phyloP scores from a whole-genome alignment of 495 filamentous ascomycete genomes.

The Aspergillus mulundensis region DNA sequence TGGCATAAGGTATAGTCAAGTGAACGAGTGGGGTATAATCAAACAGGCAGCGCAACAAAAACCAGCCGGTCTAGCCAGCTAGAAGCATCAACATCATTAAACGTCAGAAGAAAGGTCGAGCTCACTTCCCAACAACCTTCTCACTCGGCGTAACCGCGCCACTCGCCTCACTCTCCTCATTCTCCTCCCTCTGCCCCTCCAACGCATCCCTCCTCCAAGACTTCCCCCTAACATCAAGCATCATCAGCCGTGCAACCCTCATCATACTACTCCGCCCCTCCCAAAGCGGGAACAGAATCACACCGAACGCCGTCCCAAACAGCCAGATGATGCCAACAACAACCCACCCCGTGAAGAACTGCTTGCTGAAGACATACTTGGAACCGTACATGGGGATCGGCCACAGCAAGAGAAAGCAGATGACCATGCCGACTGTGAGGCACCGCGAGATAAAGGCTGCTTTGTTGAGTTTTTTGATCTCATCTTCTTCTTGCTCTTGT shows the following conservation, averaged over 20 bases:
- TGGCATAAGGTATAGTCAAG: not conserved
- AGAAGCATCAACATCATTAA: not conserved
- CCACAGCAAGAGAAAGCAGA: slow-evolving; percentile 81
- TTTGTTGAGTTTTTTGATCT: slow-evolving; percentile 63
- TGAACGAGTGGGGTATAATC: slow-evolving; percentile 13
- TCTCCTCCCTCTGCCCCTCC: slow-evolving; percentile 20
- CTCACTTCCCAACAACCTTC: slow-evolving; percentile 24
- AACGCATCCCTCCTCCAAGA: slow-evolving; percentile 27
- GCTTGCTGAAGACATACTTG: slow-evolving; percentile 82
- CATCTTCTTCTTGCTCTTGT: slow-evolving; percentile 45
- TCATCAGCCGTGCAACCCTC: slow-evolving; percentile 62
- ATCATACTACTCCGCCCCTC: slow-evolving; percentile 70
- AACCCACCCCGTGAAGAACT: slow-evolving; percentile 92
- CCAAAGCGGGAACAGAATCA: slow-evolving; percentile 79
- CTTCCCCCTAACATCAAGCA: slow-evolving; percentile 63
- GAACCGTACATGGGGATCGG: slow-evolving; percentile 92
- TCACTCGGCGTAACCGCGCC: slow-evolving; percentile 12
- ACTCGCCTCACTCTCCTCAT: slow-evolving; percentile 4
- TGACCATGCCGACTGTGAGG: slow-evolving; percentile 69
- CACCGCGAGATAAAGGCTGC: slow-evolving; percentile 76
- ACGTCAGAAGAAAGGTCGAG: not conserved
- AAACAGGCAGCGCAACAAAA: not conserved
- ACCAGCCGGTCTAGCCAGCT: not conserved
- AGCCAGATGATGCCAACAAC: slow-evolving; percentile 84
- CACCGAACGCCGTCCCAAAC: slow-evolving; percentile 67